Evolutionary conservation across 208 protist species (phyloP), one percentile per base, ranked within the genome.

Genomic region (Novymonas esmeraldas): DNA sequence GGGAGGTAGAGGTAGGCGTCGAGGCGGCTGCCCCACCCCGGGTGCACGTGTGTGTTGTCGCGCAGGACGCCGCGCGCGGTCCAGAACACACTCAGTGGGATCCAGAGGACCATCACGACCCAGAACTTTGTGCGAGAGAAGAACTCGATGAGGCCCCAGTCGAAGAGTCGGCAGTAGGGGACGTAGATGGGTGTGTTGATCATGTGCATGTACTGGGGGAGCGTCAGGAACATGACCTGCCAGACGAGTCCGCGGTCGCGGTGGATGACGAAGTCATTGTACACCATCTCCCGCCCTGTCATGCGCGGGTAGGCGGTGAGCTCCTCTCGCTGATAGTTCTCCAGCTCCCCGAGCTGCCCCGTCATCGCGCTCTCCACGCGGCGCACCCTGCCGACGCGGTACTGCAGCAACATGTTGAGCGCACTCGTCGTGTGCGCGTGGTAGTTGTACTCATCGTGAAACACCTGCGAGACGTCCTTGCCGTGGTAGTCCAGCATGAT

Each of bases 101-200:
- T 26, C 78, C 82, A 82, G 20, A 87, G 70, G 28, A 68, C 56
- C 56, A 59, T 39, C 16, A 84, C 70, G 10, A 82, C 38, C 70
- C 73, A 82, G 57, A 75, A 76, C 70, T 83, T 80, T 14, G 81
- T 87, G 50, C 71, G 73, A 13, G 77, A 78, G 68, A 87, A 87
- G 46, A 73, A 70, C 68, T 84, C 81, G 50, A 81, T 55, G 18
- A 81, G 20, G 36, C 46, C 26, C 42, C 20, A 72, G 54, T 84
- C 81, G 55, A 87, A 81, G 2, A 87, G 78, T 16, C 71, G 73
- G 65, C 81, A 87, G 71, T 62, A 57, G 18, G 73, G 76, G 1
- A 82, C 20, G 54, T 78, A 80, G 60, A 84, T 73, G 24, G 77
- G 79, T 0, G 70, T 73, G 52, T 66, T 64, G 57, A 89, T 77